These are phyloP conservation scores for Oldenlandia corymbosa DNA, from an alignment of 257 asterid species.

Conservation along the genomic window DNA sequence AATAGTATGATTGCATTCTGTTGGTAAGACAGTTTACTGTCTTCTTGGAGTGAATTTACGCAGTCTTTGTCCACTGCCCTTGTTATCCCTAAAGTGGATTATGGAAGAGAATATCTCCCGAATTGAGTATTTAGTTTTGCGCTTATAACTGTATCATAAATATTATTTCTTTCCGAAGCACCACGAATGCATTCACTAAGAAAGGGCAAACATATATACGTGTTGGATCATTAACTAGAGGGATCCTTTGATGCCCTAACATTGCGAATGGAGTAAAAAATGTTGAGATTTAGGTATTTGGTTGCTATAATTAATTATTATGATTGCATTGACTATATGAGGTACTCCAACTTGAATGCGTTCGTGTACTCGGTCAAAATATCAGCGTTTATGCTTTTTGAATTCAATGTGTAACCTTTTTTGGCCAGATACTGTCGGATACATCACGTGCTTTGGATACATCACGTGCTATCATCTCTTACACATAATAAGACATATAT, in stretches of 20 bases:
- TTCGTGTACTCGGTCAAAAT: conserved; percentile 3
- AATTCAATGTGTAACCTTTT: background rate
- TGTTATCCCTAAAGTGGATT: too few relatives aligned
- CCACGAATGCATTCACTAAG: too few relatives aligned
- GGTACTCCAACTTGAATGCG: background rate
- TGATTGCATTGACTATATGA: background rate
- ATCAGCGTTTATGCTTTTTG: background rate
- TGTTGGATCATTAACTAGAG: background rate
- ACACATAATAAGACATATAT: background rate
- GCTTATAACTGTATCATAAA: too few relatives aligned
- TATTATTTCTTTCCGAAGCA: too few relatives aligned
- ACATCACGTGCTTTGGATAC: background rate
- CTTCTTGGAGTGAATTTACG: background rate
- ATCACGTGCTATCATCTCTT: background rate
- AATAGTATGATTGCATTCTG: background rate
- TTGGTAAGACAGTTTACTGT: background rate
- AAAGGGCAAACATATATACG: background rate
- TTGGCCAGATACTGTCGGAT: background rate
- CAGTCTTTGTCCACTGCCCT: too few relatives aligned
- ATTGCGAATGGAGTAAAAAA: background rate
- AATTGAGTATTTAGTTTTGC: background rate
- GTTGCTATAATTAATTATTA: background rate
- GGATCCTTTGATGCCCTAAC: background rate
- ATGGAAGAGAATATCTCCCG: background rate
- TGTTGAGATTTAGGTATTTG: background rate